A percentile compares a stretch with the other conserved stretches of the same genome.
These are phyloP conservation scores for Neurospora sp. DNA, from an alignment of 495 filamentous ascomycete species.

Conservation along the genomic window DNA sequence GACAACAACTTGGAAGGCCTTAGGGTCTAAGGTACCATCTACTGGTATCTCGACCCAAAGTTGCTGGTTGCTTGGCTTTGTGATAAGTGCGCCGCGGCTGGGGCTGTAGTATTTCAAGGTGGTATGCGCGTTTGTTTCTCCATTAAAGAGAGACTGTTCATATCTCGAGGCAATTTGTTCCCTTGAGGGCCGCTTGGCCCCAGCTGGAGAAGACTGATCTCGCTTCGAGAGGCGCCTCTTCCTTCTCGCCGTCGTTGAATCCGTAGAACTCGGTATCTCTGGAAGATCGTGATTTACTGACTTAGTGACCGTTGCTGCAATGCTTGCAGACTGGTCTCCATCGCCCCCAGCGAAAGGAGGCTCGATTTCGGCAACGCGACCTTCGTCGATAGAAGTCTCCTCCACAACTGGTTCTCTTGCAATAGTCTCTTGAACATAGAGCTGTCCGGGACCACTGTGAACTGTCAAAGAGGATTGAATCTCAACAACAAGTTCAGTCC, in stretches of 20 bases:
- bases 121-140: not conserved
- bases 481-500: not conserved
- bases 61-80: slow-evolving; percentile 17
- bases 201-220: not conserved
- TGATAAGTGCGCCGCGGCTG: not conserved
- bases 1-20: not conserved
- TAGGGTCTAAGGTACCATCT: not conserved
- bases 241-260: not conserved
- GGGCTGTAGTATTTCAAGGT: not conserved
- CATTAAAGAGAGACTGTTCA: not conserved
- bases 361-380: not conserved
- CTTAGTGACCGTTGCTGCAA: not conserved
- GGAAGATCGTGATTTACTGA: not conserved
- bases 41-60: slow-evolving; percentile 17
- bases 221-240: not conserved
- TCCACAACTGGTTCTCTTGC: not conserved
- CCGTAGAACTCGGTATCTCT: not conserved
- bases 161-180: not conserved
- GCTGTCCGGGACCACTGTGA: not conserved
- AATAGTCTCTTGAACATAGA: not conserved
- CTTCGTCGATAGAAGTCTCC: not conserved
- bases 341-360: not conserved
- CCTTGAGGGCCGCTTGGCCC: not conserved
- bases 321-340: not conserved
- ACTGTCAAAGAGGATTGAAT: not conserved